Conservation (phyloP, 108 stramenopile species). For the Chaetoceros tenuissimus region DNA sequence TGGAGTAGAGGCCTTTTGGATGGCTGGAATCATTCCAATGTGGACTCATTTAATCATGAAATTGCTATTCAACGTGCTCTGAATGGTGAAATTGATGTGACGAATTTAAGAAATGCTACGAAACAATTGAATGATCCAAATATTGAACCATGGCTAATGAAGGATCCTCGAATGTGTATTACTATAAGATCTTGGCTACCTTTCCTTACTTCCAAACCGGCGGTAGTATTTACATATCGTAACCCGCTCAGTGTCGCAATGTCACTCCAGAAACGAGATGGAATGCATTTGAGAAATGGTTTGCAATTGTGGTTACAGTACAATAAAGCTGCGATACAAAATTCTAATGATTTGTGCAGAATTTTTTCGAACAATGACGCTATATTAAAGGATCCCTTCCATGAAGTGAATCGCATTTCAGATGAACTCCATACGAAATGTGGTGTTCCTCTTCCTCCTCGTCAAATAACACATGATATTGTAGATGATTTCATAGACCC, state of each 20-base stretch:
- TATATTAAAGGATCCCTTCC: conserved; percentile 48
- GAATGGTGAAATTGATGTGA: too few species aligned
- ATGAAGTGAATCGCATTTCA: conserved; percentile 65
- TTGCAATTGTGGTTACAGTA: conserved; percentile 83
- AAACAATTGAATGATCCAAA: conserved; percentile 58
- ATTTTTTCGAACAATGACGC: conserved; percentile 68
- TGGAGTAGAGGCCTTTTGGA: too few species aligned
- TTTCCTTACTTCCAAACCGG: conserved; percentile 66
- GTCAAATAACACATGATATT: conserved; percentile 38
- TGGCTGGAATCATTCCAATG: conserved; percentile 65
- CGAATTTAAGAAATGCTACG: too few species aligned
- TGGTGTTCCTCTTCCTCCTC: conserved; percentile 50
- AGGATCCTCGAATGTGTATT: conserved; percentile 90
- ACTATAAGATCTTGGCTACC: conserved; percentile 76
- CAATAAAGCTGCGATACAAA: conserved; percentile 76
- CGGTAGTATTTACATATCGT: conserved; percentile 84
- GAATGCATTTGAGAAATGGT: conserved; percentile 56
- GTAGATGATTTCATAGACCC: conserved; percentile 77
- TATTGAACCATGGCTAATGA: conserved; percentile 75
- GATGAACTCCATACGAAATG: conserved; percentile 63
- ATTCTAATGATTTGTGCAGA: conserved; percentile 57
- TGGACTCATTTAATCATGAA: too few species aligned
- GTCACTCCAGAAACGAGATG: conserved; percentile 72
- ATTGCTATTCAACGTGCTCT: too few species aligned
- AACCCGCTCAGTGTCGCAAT: conserved; percentile 87